Evolutionary conservation across 306 rosid genomes (phyloP), one percentile per base, ranked within the genome.

Genomic region (Hippophae gyantsensis): DNA sequence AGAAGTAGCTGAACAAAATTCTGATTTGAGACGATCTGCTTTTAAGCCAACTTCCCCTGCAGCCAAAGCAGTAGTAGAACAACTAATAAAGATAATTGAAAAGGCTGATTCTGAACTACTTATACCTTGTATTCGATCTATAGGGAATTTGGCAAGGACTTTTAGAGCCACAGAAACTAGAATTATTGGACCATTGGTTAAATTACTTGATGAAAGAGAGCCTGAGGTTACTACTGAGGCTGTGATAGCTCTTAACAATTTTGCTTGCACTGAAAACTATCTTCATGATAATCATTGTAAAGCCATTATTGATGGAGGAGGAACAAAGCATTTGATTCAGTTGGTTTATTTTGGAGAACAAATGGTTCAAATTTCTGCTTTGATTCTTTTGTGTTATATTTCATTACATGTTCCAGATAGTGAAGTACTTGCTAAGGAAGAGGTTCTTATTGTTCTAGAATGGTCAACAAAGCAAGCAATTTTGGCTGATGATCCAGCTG

Each of bases 11-110:
- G 92, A 82, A 61, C 83, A 79, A 41, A 76, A 79, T 12, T 3
- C 86, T 0, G 89, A 84, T 49, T 43, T 87, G 18, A 77, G 95
- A 49, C 95, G 89, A 27, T 73, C 80, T 3, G 86, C 83, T 3
- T 87, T 87, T 83, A 87, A 87, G 64, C 95, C 92, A 3, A 84
- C 86, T 27, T 78, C 95, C 52, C 95, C 86, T 0, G 83, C 95
- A 0, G 84, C 89, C 6, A 84, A 80, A 48, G 95, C 92, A 1
- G 89, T 87, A 0, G 77, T 79, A 0, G 92, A 84, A 3, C 86
- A 84, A 48, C 26, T 84, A 13, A 62, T 87, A 3, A 84, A 73
- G 9, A 46, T 84, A 7, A 54, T 87, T 0, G 61, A 81, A 11
- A 74, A 52, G 46, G 92, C 68, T 0, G 65, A 81, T 0, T 13